A percentile compares a stretch with the other conserved stretches of the same genome.
Evolutionary conservation across 345 rosid species (phyloP).

Genomic region (Salix purpurea): DNA sequence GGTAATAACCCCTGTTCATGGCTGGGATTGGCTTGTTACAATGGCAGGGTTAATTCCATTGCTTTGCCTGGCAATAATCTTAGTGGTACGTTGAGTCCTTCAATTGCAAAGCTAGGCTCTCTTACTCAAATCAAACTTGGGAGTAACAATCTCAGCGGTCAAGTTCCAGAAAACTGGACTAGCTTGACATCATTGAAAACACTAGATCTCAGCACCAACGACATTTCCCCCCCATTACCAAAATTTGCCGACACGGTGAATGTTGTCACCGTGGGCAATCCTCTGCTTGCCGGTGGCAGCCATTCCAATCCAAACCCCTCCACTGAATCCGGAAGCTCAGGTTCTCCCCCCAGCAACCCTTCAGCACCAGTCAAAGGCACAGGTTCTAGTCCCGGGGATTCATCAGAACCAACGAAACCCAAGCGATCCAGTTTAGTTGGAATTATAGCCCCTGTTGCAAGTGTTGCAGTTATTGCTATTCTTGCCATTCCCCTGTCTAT

Average conservation of each 20-base stretch:
- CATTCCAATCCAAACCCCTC: slow-evolving; percentile 22
- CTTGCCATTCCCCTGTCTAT: slow-evolving; percentile 43
- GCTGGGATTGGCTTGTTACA: slow-evolving; percentile 48
- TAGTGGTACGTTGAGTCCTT: slow-evolving; percentile 61
- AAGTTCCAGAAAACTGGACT: slow-evolving; percentile 57
- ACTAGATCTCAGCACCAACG: slow-evolving; percentile 55
- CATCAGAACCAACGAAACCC: slow-evolving; percentile 25
- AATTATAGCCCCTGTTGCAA: slow-evolving; percentile 47
- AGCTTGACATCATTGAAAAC: slow-evolving; percentile 41
- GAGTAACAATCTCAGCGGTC: slow-evolving; percentile 45
- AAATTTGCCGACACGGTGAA: slow-evolving; percentile 31
- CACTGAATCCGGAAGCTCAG: slow-evolving; percentile 21
- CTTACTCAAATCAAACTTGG: slow-evolving; percentile 41
- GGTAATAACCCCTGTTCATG: slow-evolving; percentile 69
- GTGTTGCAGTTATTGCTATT: slow-evolving; percentile 37
- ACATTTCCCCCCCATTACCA: slow-evolving; percentile 59
- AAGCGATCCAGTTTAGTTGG: slow-evolving; percentile 32
- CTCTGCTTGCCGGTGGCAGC: slow-evolving; percentile 21
- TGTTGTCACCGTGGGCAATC: slow-evolving; percentile 40
- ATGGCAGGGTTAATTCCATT: slow-evolving; percentile 28
- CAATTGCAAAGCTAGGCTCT: slow-evolving; percentile 45
- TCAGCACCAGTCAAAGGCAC: slow-evolving; percentile 20
- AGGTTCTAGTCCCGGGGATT: slow-evolving; percentile 14
- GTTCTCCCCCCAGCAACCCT: slow-evolving; percentile 9
- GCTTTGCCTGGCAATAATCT: slow-evolving; percentile 48